Percentiles rank a stretch among this genome's conserved stretches.
These are phyloP conservation scores for Spathaspora sp. DNA, from an alignment of 805 yeast genomes.

Conservation along the genomic window DNA sequence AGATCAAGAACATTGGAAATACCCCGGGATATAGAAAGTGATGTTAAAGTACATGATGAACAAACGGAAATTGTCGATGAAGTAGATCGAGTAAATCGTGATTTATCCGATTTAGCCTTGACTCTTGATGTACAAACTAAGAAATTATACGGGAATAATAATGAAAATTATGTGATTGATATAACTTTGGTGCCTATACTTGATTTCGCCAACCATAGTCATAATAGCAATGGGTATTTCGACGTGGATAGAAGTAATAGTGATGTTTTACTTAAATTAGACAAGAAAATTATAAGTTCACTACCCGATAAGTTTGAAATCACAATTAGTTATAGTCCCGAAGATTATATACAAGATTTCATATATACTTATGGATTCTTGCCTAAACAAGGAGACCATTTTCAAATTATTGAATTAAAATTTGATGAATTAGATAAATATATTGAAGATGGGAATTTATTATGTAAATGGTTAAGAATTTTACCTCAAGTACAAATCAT, in stretches of 20 bases:
- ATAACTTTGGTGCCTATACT: conserved; percentile 61
- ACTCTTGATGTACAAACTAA: conserved; percentile 61
- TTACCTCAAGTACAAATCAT: conserved; percentile 24
- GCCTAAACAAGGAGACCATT: conserved; percentile 13
- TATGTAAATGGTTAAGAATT: conserved; percentile 27
- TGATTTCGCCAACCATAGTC: conserved; percentile 63
- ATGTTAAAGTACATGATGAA: conserved; percentile 10
- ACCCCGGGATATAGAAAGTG: conserved; percentile 34
- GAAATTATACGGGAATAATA: conserved; percentile 32
- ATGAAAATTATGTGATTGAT: conserved; percentile 34
- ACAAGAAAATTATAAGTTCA: conserved; percentile 1
- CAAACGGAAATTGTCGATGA: conserved; percentile 12
- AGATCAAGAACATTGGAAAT: conserved; percentile 63
- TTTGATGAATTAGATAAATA: neutral
- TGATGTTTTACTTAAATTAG: conserved; percentile 60
- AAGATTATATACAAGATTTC: conserved; percentile 20
- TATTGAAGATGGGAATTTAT: conserved; percentile 2
- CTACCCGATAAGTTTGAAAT: conserved; percentile 14
- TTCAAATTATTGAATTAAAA: conserved; percentile 7
- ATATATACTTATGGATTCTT: conserved; percentile 29
- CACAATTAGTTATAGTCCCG: conserved; percentile 22
- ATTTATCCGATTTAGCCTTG: conserved; percentile 66
- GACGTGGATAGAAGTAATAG: conserved; percentile 50
- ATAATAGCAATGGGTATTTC: conserved; percentile 49
- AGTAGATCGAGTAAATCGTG: conserved; percentile 24